Evolutionary conservation across 75 land plant genomes (phyloP).

Genomic region (Pseudotsuga menziesii): DNA sequence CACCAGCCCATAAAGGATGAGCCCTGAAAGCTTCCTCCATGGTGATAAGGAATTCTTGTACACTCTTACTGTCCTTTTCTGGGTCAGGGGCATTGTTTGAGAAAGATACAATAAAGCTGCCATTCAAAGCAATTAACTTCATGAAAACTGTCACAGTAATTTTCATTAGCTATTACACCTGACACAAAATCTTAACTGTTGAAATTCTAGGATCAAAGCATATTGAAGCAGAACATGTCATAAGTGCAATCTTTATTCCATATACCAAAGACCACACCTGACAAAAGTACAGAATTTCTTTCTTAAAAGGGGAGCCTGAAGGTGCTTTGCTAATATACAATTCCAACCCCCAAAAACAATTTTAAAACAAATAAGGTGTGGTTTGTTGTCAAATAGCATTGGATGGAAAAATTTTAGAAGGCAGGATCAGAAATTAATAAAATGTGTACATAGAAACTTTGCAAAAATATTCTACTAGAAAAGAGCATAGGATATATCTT

Average conservation of each 20-base stretch:
- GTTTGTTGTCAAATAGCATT: too few relatives aligned
- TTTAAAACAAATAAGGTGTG: background rate
- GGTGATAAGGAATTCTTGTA: slow-evolving; percentile 72
- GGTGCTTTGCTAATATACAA: background rate
- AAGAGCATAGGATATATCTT: too few relatives aligned
- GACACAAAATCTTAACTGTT: background rate
- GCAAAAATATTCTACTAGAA: background rate
- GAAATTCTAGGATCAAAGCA: background rate
- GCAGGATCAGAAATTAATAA: background rate
- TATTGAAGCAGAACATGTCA: background rate
- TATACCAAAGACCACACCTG: background rate
- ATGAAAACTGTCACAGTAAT: background rate
- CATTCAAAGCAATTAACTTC: slow-evolving; percentile 4
- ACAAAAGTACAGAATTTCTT: background rate
- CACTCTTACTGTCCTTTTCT: slow-evolving; percentile 80
- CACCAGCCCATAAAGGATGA: slow-evolving; percentile 83
- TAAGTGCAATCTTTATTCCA: background rate
- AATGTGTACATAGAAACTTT: background rate
- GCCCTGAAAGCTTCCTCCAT: slow-evolving; percentile 86
- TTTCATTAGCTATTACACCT: background rate
- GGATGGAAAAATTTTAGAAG: too few relatives aligned
- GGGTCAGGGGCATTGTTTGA: slow-evolving; percentile 80
- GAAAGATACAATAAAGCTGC: slow-evolving; percentile 88
- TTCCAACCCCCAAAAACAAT: background rate
- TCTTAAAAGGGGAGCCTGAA: background rate